Base-by-base conservation (phyloP, 495 filamentous ascomycete species). In the Penicillium maclennaniae region DNA sequence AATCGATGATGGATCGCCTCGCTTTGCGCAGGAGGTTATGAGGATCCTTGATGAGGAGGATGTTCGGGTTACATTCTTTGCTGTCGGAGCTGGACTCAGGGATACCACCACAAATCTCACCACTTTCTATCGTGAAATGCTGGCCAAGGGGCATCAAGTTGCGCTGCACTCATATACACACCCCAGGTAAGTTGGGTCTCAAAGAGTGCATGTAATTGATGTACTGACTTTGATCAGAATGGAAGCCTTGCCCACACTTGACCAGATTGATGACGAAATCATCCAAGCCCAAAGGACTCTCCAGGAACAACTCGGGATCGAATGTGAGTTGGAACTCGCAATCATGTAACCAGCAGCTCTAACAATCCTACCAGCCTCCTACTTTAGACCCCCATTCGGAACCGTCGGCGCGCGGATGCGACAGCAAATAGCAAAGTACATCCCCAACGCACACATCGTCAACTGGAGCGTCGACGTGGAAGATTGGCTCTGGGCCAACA, bases 301-400 rank as follows among this genome's bases (percentile, higher is more conserved):
- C 20, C 57, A 69, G 14, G 61, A 80, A 26, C 66, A 72, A 0
- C 79, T 89, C 19, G 68, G 67, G 6, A 69, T 79, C 7, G 38
- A 74, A 54, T 64, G 75, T 71, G 69, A 41, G 63, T 50, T 50
- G 1, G 17, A 17, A 19, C 14, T 3, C 8, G 8, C 3, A 23
- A 31, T 2, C 17, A 25, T 17, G 4, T 16, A n/a, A 26, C 27
- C 17, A 27, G 16, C n/a, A 17, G 31, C 34, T 14, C 23, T 48
- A 31, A 45, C 45, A 42, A 8, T 38, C 49, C 8, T 6, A 25
- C 45, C 55, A 76, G 71, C 74, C 53, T 66, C 61, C 52, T 90
- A 91, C 74, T 91, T 90, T 78, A 80, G 87, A 1, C 87, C 87
- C 0, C 87, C 87, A 0, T 91, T 87, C 60, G 87, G 87, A 39